A percentile compares a stretch with the other conserved stretches of the same genome.
Evolutionary conservation across 495 filamentous ascomycete genomes (phyloP).

Genomic region (Xylaria venustula): DNA sequence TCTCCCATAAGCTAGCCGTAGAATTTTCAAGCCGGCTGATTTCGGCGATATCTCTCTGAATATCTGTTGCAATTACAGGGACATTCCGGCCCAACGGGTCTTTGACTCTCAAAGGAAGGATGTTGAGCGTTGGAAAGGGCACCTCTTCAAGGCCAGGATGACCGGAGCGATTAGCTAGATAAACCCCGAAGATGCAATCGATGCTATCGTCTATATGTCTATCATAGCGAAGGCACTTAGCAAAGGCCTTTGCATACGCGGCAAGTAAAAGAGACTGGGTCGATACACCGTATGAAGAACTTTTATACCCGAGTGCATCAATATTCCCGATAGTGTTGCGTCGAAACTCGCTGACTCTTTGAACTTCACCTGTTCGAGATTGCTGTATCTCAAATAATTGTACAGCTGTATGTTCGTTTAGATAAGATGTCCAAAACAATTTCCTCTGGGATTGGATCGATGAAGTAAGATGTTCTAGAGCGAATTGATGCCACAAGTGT

Average conservation of each 20-base stretch:
- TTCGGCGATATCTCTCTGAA: slow-evolving; percentile 41
- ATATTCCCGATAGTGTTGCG: slow-evolving; percentile 20
- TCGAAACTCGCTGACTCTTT: slow-evolving; percentile 13
- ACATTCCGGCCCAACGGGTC: slow-evolving; percentile 2
- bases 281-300: slow-evolving; percentile 31
- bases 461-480: slow-evolving; percentile 8
- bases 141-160: slow-evolving; percentile 15
- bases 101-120: slow-evolving; percentile 40
- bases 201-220: background rate
- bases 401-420: slow-evolving; percentile 24
- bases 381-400: background rate
- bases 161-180: slow-evolving; percentile 42
- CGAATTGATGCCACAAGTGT: slow-evolving; percentile 25
- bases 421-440: slow-evolving; percentile 58
- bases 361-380: background rate
- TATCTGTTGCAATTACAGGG: slow-evolving; percentile 23
- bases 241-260: slow-evolving; percentile 32
- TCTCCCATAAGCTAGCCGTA: slow-evolving; percentile 47
- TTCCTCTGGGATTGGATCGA: slow-evolving; percentile 18
- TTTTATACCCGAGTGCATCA: slow-evolving; percentile 8
- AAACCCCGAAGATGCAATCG: slow-evolving; percentile 42
- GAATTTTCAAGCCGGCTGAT: slow-evolving; percentile 35
- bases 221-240: background rate
- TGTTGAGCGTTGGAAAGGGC: slow-evolving; percentile 38
- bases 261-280: slow-evolving; percentile 46